Evolutionary conservation across 2,329 filamentous ascomycete genomes (phyloP).

Genomic region (Clathrospora elynae): DNA sequence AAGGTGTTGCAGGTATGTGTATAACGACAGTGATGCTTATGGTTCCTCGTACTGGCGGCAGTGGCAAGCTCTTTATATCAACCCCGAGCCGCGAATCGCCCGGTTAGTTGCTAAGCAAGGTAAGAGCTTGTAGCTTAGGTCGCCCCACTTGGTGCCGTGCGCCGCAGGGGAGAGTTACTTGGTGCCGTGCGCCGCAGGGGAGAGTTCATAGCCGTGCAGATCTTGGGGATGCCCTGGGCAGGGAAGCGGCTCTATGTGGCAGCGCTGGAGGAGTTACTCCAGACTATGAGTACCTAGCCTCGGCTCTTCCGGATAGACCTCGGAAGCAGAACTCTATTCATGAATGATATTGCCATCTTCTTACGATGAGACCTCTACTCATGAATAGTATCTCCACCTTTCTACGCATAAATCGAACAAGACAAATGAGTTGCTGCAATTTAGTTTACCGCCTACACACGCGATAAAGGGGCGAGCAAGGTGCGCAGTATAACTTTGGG

Average conservation of each 20-base stretch:
- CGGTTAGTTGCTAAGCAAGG: constrained; percentile 13
- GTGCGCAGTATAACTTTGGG: constrained; percentile 28
- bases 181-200: constrained; percentile 32
- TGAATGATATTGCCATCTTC: too few relatives aligned
- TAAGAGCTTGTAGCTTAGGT: constrained; percentile 17
- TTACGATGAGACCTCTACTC: too few relatives aligned
- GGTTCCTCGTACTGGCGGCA: constrained; percentile 6
- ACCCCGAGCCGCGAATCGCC: constrained; percentile 13
- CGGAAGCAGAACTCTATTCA: constrained; percentile 14
- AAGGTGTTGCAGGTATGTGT: constrained; percentile 13
- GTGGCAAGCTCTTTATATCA: constrained; percentile 27
- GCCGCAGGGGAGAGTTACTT: constrained; percentile 29
- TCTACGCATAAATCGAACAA: too few relatives aligned
- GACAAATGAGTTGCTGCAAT: too few relatives aligned
- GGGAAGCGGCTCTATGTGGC: constrained; percentile 16
- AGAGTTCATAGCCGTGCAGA: constrained; percentile 12
- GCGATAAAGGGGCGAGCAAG: constrained; percentile 6
- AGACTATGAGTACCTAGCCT: constrained; percentile 11
- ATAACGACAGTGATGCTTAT: constrained; percentile 23
- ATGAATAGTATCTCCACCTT: too few relatives aligned
- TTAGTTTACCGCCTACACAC: too few relatives aligned
- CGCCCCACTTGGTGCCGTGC: constrained; percentile 16
- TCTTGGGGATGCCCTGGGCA: constrained; percentile 23
- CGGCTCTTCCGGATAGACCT: constrained; percentile 15
- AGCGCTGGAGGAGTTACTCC: constrained; percentile 17